These are phyloP conservation scores for Apiospora malaysiana DNA, from an alignment of 2,329 filamentous ascomycete species.

Conservation along the genomic window DNA sequence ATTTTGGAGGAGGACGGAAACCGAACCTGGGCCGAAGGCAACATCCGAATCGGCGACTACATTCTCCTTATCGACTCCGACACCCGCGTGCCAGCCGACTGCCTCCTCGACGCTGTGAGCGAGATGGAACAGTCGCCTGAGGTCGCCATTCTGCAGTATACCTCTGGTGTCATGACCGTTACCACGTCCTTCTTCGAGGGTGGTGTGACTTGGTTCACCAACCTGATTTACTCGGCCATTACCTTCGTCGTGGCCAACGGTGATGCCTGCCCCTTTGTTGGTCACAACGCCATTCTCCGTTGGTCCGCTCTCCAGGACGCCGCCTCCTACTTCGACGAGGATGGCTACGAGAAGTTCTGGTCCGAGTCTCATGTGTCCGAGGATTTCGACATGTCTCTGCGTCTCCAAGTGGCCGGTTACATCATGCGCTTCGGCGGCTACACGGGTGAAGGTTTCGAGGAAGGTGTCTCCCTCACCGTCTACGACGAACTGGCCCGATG, in stretches of 20 bases:
- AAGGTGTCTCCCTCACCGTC: constrained; percentile 82
- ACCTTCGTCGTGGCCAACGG: constrained; percentile 79
- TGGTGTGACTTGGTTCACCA: constrained; percentile 71
- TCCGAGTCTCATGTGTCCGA: constrained; percentile 81
- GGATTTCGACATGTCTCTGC: constrained; percentile 83
- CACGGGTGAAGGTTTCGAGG: constrained; percentile 79
- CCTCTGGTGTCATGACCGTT: constrained; percentile 80
- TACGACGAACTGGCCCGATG: constrained; percentile 85
- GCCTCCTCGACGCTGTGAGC: constrained; percentile 77
- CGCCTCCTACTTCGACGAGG: constrained; percentile 67
- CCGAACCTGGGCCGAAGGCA: constrained; percentile 81
- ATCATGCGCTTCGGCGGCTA: constrained; percentile 76
- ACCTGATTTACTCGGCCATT: constrained; percentile 79
- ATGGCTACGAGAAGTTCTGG: constrained; percentile 81
- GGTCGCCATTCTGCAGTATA: constrained; percentile 80
- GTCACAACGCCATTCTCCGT: constrained; percentile 79
- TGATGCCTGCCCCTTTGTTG: constrained; percentile 79
- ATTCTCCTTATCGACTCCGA: constrained; percentile 81
- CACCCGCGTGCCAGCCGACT: constrained; percentile 78
- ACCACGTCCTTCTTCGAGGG: constrained; percentile 74
- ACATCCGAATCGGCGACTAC: constrained; percentile 85
- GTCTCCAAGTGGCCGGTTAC: constrained; percentile 74
- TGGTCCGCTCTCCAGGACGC: constrained; percentile 80
- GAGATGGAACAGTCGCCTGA: constrained; percentile 83
- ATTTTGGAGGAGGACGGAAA: constrained; percentile 68